Evolutionary conservation across 495 filamentous ascomycete species (phyloP).

Genomic region (Tuber borchii): DNA sequence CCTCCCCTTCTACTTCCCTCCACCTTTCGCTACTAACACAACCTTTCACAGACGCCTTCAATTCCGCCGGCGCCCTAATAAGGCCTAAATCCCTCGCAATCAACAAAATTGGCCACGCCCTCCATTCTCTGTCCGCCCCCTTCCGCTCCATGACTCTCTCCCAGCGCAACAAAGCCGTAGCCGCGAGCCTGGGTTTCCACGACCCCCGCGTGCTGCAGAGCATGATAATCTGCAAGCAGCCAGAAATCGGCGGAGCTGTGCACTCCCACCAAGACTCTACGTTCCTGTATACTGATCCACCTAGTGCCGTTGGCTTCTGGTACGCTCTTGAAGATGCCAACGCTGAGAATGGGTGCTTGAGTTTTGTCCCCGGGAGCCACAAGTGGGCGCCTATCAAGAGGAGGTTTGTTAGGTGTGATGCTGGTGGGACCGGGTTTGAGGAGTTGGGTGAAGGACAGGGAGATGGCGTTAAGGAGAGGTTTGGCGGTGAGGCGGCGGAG

Average conservation of each 20-base stretch:
- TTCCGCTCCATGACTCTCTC: slow-evolving; percentile 60
- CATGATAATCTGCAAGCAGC: slow-evolving; percentile 98
- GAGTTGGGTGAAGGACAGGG: slow-evolving; percentile 47
- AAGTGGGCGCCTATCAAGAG: slow-evolving; percentile 56
- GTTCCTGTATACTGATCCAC: slow-evolving; percentile 87
- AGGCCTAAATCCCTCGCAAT: slow-evolving; percentile 76
- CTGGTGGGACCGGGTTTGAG: slow-evolving; percentile 52
- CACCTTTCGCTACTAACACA: not conserved
- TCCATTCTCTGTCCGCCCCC: slow-evolving; percentile 66
- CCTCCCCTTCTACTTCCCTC: no score
- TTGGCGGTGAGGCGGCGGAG: slow-evolving; percentile 11
- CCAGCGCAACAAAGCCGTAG: slow-evolving; percentile 54
- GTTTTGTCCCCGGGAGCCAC: slow-evolving; percentile 75
- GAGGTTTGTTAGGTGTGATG: slow-evolving; percentile 64
- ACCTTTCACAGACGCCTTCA: slow-evolving; percentile 55
- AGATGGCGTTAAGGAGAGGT: slow-evolving; percentile 43
- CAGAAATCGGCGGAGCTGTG: slow-evolving; percentile 85
- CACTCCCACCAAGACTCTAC: slow-evolving; percentile 83
- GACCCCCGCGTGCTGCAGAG: slow-evolving; percentile 77
- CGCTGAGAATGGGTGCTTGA: slow-evolving; percentile 75
- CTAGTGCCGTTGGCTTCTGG: slow-evolving; percentile 60
- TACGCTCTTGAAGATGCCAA: slow-evolving; percentile 91
- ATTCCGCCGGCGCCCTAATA: slow-evolving; percentile 52
- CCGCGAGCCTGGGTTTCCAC: slow-evolving; percentile 61
- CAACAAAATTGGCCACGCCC: slow-evolving; percentile 94